A percentile compares a stretch with the other conserved stretches of the same genome.
phyloP scores from a whole-genome alignment of 2,329 filamentous ascomycete genomes.

The Capronia coronata region DNA sequence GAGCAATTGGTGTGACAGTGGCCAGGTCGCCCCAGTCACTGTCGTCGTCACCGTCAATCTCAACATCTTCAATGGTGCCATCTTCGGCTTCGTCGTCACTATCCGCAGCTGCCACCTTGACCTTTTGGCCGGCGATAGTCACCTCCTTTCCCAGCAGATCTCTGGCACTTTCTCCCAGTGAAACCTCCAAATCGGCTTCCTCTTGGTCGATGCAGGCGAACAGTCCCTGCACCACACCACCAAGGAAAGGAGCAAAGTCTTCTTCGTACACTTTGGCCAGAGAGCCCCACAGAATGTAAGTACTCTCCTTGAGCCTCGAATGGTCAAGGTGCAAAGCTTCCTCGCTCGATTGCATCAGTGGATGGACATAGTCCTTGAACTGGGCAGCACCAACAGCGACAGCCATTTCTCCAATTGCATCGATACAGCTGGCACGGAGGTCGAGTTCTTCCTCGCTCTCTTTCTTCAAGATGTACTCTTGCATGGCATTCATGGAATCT shows the following conservation, averaged over 20 bases:
- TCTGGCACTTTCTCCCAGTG: constrained; percentile 66
- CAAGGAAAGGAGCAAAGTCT: constrained; percentile 44
- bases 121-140: constrained; percentile 72
- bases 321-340: constrained; percentile 84
- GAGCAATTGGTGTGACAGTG: constrained; percentile 78
- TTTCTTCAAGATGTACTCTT: constrained; percentile 76
- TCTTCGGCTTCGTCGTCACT: constrained; percentile 53
- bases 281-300: constrained; percentile 93
- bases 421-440: constrained; percentile 80
- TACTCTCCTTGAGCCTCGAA: constrained; percentile 86
- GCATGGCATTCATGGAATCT: constrained; percentile 82
- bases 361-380: constrained; percentile 86
- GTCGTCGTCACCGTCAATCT: constrained; percentile 66
- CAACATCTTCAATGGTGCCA: constrained; percentile 49
- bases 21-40: constrained; percentile 78
- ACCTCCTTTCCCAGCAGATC: constrained; percentile 71
- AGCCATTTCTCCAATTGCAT: constrained; percentile 90
- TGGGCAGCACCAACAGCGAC: constrained; percentile 74
- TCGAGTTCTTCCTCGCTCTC: constrained; percentile 84
- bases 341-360: constrained; percentile 86
- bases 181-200: constrained; percentile 71
- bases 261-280: constrained; percentile 90
- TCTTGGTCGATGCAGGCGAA: constrained; percentile 84
- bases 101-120: constrained; percentile 65
- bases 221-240: constrained; percentile 49